Base-by-base conservation (phyloP, 164 flowering plant genomes). In the Dillenia turbinata region DNA sequence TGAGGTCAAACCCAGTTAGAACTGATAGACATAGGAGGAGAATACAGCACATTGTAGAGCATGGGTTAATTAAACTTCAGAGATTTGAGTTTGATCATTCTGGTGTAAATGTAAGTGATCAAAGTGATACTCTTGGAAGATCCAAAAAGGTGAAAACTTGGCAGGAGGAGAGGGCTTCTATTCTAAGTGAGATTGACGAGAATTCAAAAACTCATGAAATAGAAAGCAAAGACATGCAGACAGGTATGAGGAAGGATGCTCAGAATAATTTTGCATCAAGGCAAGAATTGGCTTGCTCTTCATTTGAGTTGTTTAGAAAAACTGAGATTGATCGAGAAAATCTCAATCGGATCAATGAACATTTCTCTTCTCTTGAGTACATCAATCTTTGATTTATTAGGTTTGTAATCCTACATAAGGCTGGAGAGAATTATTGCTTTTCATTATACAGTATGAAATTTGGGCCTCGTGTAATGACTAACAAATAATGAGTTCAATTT, bases 1-100 rank as follows among this genome's bases (percentile, higher is more conserved):
- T 85, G 49, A 84, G 81, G 73, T 77, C 93, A 12, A 73, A 79
- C 55, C 71, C 82, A 52, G 40, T 56, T 43, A 86, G 83, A 75
- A 66, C 52, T 16, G 81, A 77, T 24, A 75, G 71, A 60, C 68
- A 72, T 43, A 83, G 87, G 66, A 71, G 79, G 64, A 81, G 82
- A 71, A 66, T 85, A 16, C 78, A 60, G 44, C 74, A 68, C 56
- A 65, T 76, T 54, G 82, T 87, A 55, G 84, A 81, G 62, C 71
- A 51, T 56, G 96, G 90, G 59, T 67, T 91, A 65, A 75, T 48
- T 52, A 84, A 85, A 57, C 79, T 87, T 60, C 66, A 69, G 54
- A 82, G 67, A 49, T n/a, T 47, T 59, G 87, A 80, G 66, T 10
- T 54, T 54, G 53, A 59, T 51, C 71, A 75, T 60, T n/a, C n/a